A percentile compares a stretch with the other conserved stretches of the same genome.
phyloP scores from a whole-genome alignment of 345 rosid species.

The Jatropha curcas region DNA sequence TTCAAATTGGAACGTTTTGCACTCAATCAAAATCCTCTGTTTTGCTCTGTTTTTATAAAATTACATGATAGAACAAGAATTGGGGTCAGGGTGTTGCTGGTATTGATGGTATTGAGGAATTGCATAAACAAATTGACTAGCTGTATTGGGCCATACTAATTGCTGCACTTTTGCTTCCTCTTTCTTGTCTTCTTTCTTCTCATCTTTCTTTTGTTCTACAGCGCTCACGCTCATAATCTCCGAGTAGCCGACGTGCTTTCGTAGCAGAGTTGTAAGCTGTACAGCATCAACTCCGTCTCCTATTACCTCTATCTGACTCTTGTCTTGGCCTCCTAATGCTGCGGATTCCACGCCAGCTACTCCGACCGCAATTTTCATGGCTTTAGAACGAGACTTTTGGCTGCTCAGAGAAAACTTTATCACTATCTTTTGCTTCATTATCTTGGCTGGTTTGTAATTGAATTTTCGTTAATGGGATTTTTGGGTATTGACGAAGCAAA shows the following conservation, averaged over 20 bases:
- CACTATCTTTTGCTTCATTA: constrained; percentile 24
- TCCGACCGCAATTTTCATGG: constrained; percentile 22
- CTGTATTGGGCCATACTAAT: neutral
- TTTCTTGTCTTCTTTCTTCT: neutral
- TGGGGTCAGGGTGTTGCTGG: too few species aligned
- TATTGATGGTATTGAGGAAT: too few species aligned
- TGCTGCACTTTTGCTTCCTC: neutral
- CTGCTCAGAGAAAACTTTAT: constrained; percentile 11
- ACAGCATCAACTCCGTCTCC: constrained; percentile 52
- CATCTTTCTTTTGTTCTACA: neutral
- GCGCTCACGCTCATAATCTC: constrained; percentile 38
- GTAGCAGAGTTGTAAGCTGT: constrained; percentile 22
- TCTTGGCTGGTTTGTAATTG: too few species aligned
- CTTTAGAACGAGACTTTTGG: constrained; percentile 25
- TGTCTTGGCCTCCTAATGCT: constrained; percentile 42
- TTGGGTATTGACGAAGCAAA: too few species aligned
- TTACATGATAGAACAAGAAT: too few species aligned
- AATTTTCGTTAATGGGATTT: too few species aligned
- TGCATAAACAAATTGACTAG: too few species aligned
- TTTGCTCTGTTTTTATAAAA: too few species aligned
- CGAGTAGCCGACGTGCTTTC: constrained; percentile 44
- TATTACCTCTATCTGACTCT: constrained; percentile 49
- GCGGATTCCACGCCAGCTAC: constrained; percentile 47
- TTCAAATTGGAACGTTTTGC: too few species aligned
- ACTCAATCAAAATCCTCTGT: too few species aligned